phyloP scores from a whole-genome alignment of 2,329 filamentous ascomycete species.

The Cytospora chrysosperma region DNA sequence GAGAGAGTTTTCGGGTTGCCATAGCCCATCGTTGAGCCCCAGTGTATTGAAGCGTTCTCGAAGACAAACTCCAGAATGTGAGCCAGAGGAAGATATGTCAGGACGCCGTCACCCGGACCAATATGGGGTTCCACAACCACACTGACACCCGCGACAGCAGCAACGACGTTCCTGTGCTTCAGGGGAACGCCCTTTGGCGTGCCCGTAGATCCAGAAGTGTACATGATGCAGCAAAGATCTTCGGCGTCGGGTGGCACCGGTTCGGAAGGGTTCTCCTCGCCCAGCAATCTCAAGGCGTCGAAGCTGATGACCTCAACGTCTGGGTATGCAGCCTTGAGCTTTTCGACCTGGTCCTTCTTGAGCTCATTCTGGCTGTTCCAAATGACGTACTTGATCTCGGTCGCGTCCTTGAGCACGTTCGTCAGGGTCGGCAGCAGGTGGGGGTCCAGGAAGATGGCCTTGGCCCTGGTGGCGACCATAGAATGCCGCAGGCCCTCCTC shows the following conservation, averaged over 20 bases:
- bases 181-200: constrained; percentile 79
- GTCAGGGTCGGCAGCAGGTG: constrained; percentile 60
- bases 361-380: constrained; percentile 55
- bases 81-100: constrained; percentile 82
- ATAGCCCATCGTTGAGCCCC: constrained; percentile 87
- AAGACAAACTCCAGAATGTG: constrained; percentile 92
- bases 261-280: constrained; percentile 64
- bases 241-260: constrained; percentile 68
- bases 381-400: constrained; percentile 50
- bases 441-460: constrained; percentile 73
- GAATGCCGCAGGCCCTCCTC: constrained; percentile 75
- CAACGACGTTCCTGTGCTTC: constrained; percentile 72
- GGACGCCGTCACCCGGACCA: constrained; percentile 72
- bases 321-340: constrained; percentile 49
- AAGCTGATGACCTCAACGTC: constrained; percentile 49
- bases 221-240: constrained; percentile 73
- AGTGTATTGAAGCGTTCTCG: constrained; percentile 79
- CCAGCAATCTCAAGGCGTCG: constrained; percentile 50
- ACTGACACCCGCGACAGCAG: constrained; percentile 74
- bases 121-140: constrained; percentile 75
- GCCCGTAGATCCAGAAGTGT: constrained; percentile 79
- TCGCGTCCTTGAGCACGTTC: constrained; percentile 53
- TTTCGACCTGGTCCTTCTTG: constrained; percentile 50
- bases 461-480: constrained; percentile 68
- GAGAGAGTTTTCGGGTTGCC: constrained; percentile 84